Base-by-base conservation (phyloP, 2,329 filamentous ascomycete species). In the Cladophialophora immunda region DNA sequence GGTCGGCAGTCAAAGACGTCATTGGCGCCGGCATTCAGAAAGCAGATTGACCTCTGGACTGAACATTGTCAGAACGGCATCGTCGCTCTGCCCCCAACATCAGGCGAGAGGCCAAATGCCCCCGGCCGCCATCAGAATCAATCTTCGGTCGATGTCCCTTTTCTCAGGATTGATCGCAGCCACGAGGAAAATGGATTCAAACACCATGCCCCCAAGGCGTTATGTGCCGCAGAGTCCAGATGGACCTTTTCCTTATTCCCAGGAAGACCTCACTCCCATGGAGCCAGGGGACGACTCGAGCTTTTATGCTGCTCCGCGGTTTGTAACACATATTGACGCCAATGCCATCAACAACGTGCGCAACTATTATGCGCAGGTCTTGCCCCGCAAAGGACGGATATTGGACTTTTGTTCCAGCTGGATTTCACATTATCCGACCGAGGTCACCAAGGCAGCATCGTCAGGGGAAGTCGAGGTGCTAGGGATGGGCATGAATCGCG, bases 291-390 rank as follows among this genome's bases (percentile, higher is more conserved):
- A 68, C 13, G 74, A 76, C 58, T 41, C 68, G 1, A 34, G 34
- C 3, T 76, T 76, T 70, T 76, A 76, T 65, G 41, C 62, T 38
- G 32, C 64, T 7, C 81, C 84, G 1, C 79, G 83, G 17, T 83
- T 85, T 68, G 83, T 86, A 0, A 84, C 84, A 11, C 84, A 86
- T 65, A 86, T 86, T 70, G 84, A 86, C 69, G 81, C 84, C 50
- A 76, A 78, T 4, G 82, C 83, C 0, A 84, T 85, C 58, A 72
- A 73, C 3, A 75, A 77, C 0, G 72, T 86, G 1, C 75, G 78
- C 27, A 67, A 73, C 2, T 86, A 86, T 74, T 86, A 86, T 72
- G 74, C 74, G n/a, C 68, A 70, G 0, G 76, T 76, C 0, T 74
- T 86, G 3, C 82, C 83, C 0, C 67, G 67, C 3, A 74, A 72